These are phyloP conservation scores for Pseudogymnoascus sp. DNA, from an alignment of 2,329 filamentous ascomycete species.

Conservation along the genomic window DNA sequence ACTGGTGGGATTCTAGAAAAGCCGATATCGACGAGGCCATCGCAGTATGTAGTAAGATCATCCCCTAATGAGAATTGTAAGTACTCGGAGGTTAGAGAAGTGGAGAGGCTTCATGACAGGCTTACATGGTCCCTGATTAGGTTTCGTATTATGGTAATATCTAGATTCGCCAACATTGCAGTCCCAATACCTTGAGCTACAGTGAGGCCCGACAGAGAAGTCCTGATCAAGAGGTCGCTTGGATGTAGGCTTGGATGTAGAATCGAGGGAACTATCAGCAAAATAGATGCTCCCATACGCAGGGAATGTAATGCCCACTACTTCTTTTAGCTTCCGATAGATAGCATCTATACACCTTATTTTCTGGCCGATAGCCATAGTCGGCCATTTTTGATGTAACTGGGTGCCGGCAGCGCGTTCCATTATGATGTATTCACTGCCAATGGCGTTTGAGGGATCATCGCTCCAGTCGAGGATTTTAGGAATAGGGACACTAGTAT, in stretches of 20 bases:
- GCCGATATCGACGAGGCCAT: constrained; percentile 34
- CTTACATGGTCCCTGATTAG: constrained; percentile 36
- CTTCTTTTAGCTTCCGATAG: constrained; percentile 15
- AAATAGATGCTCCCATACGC: constrained; percentile 33
- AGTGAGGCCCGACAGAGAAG: not conserved
- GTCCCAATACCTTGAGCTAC: constrained; percentile 21
- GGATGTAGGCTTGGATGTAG: constrained; percentile 7
- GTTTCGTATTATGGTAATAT: constrained; percentile 29
- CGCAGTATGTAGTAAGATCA: constrained; percentile 28
- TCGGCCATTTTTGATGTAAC: constrained; percentile 29
- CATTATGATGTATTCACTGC: constrained; percentile 36
- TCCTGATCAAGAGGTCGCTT: constrained; percentile 16
- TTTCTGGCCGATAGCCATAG: constrained; percentile 27
- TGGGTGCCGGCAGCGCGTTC: constrained; percentile 31
- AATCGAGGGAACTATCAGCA: constrained; percentile 13
- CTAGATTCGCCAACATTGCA: constrained; percentile 27
- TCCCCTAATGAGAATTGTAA: constrained; percentile 28
- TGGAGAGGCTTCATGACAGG: constrained; percentile 17
- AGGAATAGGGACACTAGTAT: constrained; percentile 37
- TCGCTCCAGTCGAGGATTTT: constrained; percentile 38
- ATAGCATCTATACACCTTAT: constrained; percentile 21
- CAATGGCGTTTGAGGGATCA: constrained; percentile 30
- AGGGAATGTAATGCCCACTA: constrained; percentile 27
- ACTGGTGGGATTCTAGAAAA: constrained; percentile 31
- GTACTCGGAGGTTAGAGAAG: constrained; percentile 10